Conservation (phyloP, 176 grass and related monocot genomes). For the Phoenix roebelenii region DNA sequence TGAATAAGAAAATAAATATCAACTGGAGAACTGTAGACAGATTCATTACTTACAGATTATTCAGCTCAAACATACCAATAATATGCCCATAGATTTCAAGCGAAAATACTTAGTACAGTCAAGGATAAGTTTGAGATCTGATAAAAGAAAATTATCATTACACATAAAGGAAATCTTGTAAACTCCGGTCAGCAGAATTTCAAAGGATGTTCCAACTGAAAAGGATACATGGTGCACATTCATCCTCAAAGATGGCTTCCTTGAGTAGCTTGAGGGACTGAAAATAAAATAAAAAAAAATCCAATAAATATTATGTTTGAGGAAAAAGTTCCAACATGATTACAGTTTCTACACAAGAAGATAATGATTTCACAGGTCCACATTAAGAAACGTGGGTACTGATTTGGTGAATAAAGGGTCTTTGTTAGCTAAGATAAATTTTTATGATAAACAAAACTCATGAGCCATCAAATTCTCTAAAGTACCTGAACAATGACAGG, state of each 20-base stretch:
- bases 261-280: constrained; percentile 90
- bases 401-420: too few species aligned
- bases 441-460: too few species aligned
- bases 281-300: constrained; percentile 7
- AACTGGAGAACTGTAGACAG: not conserved
- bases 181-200: too few species aligned
- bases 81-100: constrained; percentile 88
- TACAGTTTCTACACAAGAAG: too few species aligned
- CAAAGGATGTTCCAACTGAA: not conserved
- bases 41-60: constrained; percentile 86
- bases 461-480: too few species aligned
- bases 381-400: too few species aligned
- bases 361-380: too few species aligned
- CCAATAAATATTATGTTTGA: not conserved
- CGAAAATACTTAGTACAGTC: constrained; percentile 72
- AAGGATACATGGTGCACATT: constrained; percentile 92
- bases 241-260: constrained; percentile 74
- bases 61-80: constrained; percentile 99
- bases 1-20: constrained; percentile 12
- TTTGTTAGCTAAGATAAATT: too few species aligned
- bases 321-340: not conserved
- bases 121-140: constrained; percentile 28
- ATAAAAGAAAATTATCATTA: too few species aligned
- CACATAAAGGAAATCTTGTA: too few species aligned
- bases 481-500: too few species aligned